Percentiles rank a stretch among this genome's conserved stretches.
phyloP scores from a whole-genome alignment of 768 basidiomycete species.

The Termitomyces eurrhizus region DNA sequence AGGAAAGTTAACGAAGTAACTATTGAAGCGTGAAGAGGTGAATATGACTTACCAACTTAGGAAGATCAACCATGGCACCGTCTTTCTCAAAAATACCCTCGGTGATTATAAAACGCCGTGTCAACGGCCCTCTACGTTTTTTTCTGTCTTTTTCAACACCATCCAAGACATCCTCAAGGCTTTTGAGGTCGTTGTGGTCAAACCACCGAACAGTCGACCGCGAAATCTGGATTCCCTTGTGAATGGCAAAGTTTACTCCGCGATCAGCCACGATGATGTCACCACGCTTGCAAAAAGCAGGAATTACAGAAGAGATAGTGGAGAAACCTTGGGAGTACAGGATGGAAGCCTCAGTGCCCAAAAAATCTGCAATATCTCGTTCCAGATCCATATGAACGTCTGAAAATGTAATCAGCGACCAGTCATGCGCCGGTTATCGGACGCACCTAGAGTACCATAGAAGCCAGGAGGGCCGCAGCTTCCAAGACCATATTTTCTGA shows the following conservation, averaged over 20 bases:
- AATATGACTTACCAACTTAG: constrained; percentile 68
- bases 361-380: constrained; percentile 83
- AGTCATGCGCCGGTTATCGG: neutral
- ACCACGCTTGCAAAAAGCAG: constrained; percentile 95
- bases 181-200: constrained; percentile 92
- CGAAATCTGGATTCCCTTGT: constrained; percentile 93
- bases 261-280: constrained; percentile 98
- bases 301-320: constrained; percentile 90
- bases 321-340: constrained; percentile 94
- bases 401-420: constrained; percentile 25
- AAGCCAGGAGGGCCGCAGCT: constrained; percentile 97
- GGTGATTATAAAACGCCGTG: constrained; percentile 91
- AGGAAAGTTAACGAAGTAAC: neutral
- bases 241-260: constrained; percentile 93
- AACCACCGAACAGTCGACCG: constrained; percentile 92
- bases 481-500: constrained; percentile 88
- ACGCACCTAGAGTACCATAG: constrained; percentile 90
- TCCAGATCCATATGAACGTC: constrained; percentile 93
- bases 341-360: constrained; percentile 86
- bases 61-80: constrained; percentile 88
- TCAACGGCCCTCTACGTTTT: constrained; percentile 77
- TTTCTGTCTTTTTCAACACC: constrained; percentile 84
- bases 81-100: constrained; percentile 97
- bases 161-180: constrained; percentile 84
- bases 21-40: neutral